Conservation (phyloP, 495 filamentous ascomycete species). For the Penicillium coprophilum region DNA sequence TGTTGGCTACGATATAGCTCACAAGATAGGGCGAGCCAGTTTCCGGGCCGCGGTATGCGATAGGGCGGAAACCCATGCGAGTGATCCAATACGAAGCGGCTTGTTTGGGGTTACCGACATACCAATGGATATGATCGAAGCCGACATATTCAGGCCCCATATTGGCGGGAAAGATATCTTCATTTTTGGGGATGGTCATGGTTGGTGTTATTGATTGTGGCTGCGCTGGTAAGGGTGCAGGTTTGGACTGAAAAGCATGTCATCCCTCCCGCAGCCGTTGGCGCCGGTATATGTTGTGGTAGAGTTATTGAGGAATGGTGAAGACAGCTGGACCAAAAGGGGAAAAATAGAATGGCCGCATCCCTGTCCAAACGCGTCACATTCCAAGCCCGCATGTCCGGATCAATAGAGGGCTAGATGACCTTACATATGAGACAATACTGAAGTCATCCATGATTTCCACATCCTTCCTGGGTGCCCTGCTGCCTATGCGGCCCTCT, state of each 20-base stretch:
- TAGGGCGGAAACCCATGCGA: conserved; percentile 66
- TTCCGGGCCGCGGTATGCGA: conserved; percentile 78
- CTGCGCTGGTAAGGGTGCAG: not conserved
- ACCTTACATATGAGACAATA: conserved; percentile 11
- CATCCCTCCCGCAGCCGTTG: not conserved
- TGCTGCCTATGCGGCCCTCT: not conserved
- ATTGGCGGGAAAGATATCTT: conserved; percentile 24
- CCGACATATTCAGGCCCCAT: conserved; percentile 55
- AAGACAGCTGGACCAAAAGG: not conserved
- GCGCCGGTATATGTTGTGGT: not conserved
- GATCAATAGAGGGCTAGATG: conserved; percentile 6
- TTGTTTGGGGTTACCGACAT: conserved; percentile 85
- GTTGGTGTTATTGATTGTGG: not conserved
- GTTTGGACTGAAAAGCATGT: not conserved
- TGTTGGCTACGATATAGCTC: conserved; percentile 71
- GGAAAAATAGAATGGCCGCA: conserved; percentile 1
- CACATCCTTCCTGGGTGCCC: not conserved
- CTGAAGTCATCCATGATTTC: conserved; percentile 11
- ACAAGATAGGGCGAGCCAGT: conserved; percentile 70
- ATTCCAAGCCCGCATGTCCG: conserved; percentile 8
- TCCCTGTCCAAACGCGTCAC: conserved; percentile 16
- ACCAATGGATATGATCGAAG: conserved; percentile 83
- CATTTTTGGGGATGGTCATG: conserved; percentile 19
- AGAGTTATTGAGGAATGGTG: conserved; percentile 4
- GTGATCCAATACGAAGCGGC: conserved; percentile 75